Evolutionary conservation across 2,329 filamentous ascomycete genomes (phyloP).

Genomic region (Paracamarosporium sp.): DNA sequence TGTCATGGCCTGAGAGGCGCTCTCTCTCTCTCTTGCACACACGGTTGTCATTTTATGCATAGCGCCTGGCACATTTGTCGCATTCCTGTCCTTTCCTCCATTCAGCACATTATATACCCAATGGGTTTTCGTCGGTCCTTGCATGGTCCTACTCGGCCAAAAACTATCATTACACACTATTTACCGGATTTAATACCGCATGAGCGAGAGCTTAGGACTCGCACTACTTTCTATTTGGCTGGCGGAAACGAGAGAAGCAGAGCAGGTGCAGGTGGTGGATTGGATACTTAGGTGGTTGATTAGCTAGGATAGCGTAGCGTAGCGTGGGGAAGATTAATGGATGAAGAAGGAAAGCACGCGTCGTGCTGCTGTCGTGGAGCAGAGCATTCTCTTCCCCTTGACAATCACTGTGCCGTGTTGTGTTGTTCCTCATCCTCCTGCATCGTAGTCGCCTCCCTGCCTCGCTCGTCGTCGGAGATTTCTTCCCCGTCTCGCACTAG

Average conservation of each 20-base stretch:
- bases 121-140: slow-evolving; percentile 21
- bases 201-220: neutral
- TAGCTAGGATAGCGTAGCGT: neutral
- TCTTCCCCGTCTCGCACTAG: too few relatives aligned
- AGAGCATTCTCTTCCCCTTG: too few relatives aligned
- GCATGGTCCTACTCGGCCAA: neutral
- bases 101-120: slow-evolving; percentile 5
- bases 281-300: neutral
- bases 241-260: neutral
- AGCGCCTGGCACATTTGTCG: slow-evolving; percentile 16
- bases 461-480: too few relatives aligned
- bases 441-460: too few relatives aligned
- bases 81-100: slow-evolving; percentile 16
- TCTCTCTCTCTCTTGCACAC: neutral
- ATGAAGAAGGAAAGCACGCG: too few relatives aligned
- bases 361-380: too few relatives aligned
- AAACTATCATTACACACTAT: neutral
- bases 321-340: too few relatives aligned
- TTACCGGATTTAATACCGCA: neutral
- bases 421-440: too few relatives aligned
- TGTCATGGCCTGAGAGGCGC: neutral
- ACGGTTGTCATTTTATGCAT: slow-evolving; percentile 17
- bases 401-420: too few relatives aligned
- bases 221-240: slow-evolving; percentile 2
- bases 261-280: neutral